These are phyloP conservation scores for Prunus mume DNA, from an alignment of 306 rosid genomes.

Conservation along the genomic window DNA sequence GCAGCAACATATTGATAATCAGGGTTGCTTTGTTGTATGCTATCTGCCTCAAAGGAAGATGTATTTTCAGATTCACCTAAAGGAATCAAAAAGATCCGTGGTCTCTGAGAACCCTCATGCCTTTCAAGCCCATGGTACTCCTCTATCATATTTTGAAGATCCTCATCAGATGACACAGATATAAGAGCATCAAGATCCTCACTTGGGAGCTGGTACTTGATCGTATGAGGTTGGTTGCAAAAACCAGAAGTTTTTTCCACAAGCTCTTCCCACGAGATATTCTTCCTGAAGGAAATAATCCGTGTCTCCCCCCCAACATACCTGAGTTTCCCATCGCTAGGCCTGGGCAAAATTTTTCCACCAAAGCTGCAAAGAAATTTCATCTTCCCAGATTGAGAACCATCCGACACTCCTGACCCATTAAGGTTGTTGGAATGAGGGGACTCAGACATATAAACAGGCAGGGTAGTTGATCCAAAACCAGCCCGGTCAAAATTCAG, in stretches of 20 bases:
- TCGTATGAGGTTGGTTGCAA: slow-evolving; percentile 61
- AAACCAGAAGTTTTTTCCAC: slow-evolving; percentile 55
- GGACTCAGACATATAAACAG: slow-evolving; percentile 36
- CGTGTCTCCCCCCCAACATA: slow-evolving; percentile 78
- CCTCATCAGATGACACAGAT: slow-evolving; percentile 75
- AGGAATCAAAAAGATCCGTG: slow-evolving; percentile 59
- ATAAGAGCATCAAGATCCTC: slow-evolving; percentile 85
- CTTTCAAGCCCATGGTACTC: slow-evolving; percentile 68
- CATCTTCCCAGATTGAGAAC: slow-evolving; percentile 46
- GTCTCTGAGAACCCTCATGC: slow-evolving; percentile 63
- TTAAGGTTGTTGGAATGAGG: slow-evolving; percentile 38
- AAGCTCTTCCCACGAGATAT: slow-evolving; percentile 58
- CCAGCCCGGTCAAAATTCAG: slow-evolving; percentile 35
- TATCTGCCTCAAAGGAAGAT: slow-evolving; percentile 39
- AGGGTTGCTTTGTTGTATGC: slow-evolving; percentile 44
- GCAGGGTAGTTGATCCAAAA: slow-evolving; percentile 16
- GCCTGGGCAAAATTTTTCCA: slow-evolving; percentile 72
- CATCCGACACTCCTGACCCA: slow-evolving; percentile 40
- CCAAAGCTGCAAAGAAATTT: slow-evolving; percentile 76
- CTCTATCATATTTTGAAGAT: slow-evolving; percentile 84
- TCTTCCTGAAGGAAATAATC: slow-evolving; percentile 50
- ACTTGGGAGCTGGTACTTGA: slow-evolving; percentile 81
- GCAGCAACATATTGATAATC: slow-evolving; percentile 77
- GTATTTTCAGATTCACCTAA: slow-evolving; percentile 58
- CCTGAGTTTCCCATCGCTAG: slow-evolving; percentile 69